phyloP scores from a whole-genome alignment of 768 basidiomycete genomes.

The Cystobasidium onofrii region DNA sequence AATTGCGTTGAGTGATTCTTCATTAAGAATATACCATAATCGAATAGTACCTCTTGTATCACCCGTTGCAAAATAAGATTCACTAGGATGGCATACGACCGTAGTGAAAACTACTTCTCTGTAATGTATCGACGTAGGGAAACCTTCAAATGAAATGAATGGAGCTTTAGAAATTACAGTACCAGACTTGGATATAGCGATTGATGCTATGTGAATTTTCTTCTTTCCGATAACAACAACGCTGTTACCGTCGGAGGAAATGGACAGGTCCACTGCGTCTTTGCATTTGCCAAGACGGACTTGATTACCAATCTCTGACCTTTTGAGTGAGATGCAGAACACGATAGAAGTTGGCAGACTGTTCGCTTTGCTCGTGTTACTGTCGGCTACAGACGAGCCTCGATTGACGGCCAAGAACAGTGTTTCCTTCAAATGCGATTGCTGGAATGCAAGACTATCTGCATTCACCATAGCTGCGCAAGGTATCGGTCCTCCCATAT shows the following conservation, averaged over 20 bases:
- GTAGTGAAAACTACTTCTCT: slow-evolving; percentile 55
- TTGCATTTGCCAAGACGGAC: slow-evolving; percentile 14
- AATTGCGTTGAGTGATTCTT: slow-evolving; percentile 40
- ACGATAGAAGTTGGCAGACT: not conserved
- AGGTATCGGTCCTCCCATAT: slow-evolving; percentile 61
- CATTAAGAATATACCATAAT: slow-evolving; percentile 76
- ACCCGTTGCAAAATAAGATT: slow-evolving; percentile 93
- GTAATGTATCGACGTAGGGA: not conserved
- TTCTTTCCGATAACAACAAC: slow-evolving; percentile 66
- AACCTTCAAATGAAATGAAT: not conserved
- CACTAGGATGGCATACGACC: slow-evolving; percentile 74
- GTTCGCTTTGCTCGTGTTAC: slow-evolving; percentile 38
- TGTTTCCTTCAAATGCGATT: slow-evolving; percentile 51
- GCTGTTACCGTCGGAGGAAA: slow-evolving; percentile 71
- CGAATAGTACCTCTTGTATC: slow-evolving; percentile 75
- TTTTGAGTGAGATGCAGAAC: not conserved
- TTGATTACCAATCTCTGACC: not conserved
- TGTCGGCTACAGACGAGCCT: not conserved
- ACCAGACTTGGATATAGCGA: slow-evolving; percentile 38
- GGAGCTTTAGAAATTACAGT: not conserved
- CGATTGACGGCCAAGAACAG: slow-evolving; percentile 46
- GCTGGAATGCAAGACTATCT: not conserved
- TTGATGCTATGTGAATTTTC: slow-evolving; percentile 66
- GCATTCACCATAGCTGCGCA: slow-evolving; percentile 53
- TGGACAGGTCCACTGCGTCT: slow-evolving; percentile 49